A percentile compares a stretch with the other conserved stretches of the same genome.
These are phyloP conservation scores for Leccinum subrobustum DNA, from an alignment of 1,284 basidiomycete species.

Conservation along the genomic window DNA sequence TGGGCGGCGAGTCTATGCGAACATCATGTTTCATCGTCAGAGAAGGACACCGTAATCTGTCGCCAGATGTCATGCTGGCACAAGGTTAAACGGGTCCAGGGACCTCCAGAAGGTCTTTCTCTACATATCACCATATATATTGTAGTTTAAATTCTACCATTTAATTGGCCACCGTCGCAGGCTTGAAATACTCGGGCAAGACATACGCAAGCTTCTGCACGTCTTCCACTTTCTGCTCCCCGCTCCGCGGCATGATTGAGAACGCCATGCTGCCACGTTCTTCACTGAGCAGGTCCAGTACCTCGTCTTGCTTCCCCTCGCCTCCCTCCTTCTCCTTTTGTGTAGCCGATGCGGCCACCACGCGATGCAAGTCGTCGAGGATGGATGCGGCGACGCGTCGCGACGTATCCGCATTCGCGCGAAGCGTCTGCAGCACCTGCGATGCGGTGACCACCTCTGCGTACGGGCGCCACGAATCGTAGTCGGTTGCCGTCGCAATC, in stretches of 20 bases:
- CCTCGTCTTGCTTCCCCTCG: neutral
- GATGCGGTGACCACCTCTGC: conserved; percentile 84
- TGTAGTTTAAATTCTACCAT: neutral
- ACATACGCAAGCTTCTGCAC: conserved; percentile 76
- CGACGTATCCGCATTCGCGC: conserved; percentile 82
- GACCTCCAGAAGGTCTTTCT: too few relatives aligned
- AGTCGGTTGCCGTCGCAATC: conserved; percentile 89
- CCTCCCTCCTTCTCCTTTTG: neutral
- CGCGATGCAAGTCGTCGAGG: conserved; percentile 63
- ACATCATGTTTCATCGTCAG: too few relatives aligned
- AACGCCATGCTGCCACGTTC: conserved; percentile 81
- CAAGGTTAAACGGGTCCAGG: too few relatives aligned
- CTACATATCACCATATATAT: too few relatives aligned
- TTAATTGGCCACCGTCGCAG: neutral
- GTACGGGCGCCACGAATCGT: conserved; percentile 85
- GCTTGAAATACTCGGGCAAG: conserved; percentile 68
- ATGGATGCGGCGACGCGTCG: conserved; percentile 74
- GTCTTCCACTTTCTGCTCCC: conserved; percentile 63
- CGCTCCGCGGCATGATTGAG: conserved; percentile 78
- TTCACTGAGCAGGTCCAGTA: conserved; percentile 38
- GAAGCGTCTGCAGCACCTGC: conserved; percentile 86
- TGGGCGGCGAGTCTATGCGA: too few relatives aligned
- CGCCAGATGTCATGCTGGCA: too few relatives aligned
- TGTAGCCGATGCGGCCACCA: neutral
- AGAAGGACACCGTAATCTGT: too few relatives aligned